Evolutionary conservation across 2,329 filamentous ascomycete species (phyloP).

Genomic region (Exophiala spinifera): DNA sequence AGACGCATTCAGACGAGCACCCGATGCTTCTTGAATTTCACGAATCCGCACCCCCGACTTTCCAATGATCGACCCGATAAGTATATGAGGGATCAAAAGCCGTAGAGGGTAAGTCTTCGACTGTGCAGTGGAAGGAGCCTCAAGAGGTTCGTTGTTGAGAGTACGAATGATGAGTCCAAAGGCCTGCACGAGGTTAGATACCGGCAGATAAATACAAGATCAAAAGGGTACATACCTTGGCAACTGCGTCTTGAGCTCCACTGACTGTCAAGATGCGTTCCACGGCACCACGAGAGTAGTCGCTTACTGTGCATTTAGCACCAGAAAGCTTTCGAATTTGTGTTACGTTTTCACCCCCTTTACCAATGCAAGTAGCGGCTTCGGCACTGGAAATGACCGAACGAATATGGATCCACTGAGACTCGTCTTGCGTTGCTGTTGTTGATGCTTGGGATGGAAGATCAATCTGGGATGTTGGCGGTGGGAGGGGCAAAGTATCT

Average conservation of each 20-base stretch:
- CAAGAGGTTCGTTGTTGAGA: constrained; percentile 91
- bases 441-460: constrained; percentile 43
- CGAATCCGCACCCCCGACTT: constrained; percentile 94
- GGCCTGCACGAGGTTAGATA: constrained; percentile 56
- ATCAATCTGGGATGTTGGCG: constrained; percentile 55
- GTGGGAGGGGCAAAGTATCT: constrained; percentile 59
- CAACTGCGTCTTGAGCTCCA: constrained; percentile 90
- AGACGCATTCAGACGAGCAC: constrained; percentile 92
- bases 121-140: constrained; percentile 80
- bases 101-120: constrained; percentile 97
- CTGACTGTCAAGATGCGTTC: constrained; percentile 98
- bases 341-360: constrained; percentile 97
- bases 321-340: constrained; percentile 93
- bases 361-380: constrained; percentile 96
- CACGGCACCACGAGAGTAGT: constrained; percentile 94
- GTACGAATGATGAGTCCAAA: constrained; percentile 98
- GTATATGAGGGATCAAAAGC: constrained; percentile 89
- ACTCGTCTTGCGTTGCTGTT: constrained; percentile 72
- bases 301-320: constrained; percentile 97
- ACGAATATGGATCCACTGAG: constrained; percentile 92
- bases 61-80: constrained; percentile 98
- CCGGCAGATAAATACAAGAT: constrained; percentile 12
- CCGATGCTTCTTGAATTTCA: constrained; percentile 97
- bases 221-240: constrained; percentile 65
- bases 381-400: constrained; percentile 97